A percentile compares a stretch with the other conserved stretches of the same genome.
phyloP scores from a whole-genome alignment of 73 alveolate genomes.

The Uronychia setigera region DNA sequence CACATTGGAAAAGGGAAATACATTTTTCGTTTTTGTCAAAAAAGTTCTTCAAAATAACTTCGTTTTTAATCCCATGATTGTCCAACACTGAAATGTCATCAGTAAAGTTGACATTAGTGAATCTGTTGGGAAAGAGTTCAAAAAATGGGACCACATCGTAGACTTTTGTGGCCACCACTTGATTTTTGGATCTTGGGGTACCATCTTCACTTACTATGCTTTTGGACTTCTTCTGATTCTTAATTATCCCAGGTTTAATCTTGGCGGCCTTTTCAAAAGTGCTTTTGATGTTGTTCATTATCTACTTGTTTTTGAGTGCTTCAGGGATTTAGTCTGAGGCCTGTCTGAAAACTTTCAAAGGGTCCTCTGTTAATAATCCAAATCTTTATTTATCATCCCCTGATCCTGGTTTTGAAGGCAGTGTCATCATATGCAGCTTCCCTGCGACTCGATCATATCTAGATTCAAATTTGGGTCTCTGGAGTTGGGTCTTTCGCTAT shows the following conservation, averaged over 20 bases:
- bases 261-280: neutral
- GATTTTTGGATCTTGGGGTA: neutral
- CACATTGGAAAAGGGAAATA: neutral
- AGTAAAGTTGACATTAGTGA: neutral
- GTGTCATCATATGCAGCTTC: neutral
- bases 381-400: neutral
- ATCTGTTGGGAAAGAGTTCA: neutral
- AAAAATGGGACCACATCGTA: neutral
- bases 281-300: neutral
- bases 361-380: neutral
- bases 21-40: neutral
- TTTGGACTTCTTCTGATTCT: neutral
- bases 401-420: neutral
- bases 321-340: neutral
- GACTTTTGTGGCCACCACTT: neutral
- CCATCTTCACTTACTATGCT: neutral
- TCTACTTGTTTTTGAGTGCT: neutral
- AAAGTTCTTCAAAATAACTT: neutral
- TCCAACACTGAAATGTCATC: neutral
- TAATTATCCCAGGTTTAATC: neutral
- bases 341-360: neutral
- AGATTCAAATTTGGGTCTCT: no score
- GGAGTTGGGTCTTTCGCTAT: no score
- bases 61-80: neutral
- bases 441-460: neutral